Conservation (phyloP, 164 flowering plant species). For the Chimonanthus praecox region DNA sequence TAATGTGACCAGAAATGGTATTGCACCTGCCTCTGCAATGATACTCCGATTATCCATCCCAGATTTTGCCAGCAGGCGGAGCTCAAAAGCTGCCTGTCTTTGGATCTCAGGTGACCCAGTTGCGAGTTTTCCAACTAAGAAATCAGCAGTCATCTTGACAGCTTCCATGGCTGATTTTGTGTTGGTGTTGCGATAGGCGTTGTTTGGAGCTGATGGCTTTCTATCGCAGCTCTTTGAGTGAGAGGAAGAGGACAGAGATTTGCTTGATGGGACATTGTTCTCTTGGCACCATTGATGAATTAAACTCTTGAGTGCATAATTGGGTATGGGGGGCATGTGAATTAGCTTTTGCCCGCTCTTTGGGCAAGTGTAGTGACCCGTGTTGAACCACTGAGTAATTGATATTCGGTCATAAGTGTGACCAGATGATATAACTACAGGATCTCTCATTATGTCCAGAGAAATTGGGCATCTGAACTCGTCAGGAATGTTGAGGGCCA, state of each 20-base stretch:
- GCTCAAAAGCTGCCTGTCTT: slow-evolving; percentile 58
- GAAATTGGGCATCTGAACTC: slow-evolving; percentile 92
- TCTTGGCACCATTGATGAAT: slow-evolving; percentile 70
- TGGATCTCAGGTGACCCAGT: slow-evolving; percentile 50
- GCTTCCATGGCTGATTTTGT: slow-evolving; percentile 46
- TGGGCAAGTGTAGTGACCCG: slow-evolving; percentile 80
- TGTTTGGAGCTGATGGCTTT: slow-evolving; percentile 20
- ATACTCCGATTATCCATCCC: slow-evolving; percentile 79
- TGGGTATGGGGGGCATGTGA: slow-evolving; percentile 63
- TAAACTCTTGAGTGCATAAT: slow-evolving; percentile 74
- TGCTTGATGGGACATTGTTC: slow-evolving; percentile 14
- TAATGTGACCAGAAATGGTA: slow-evolving; percentile 65
- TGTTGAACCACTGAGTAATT: slow-evolving; percentile 89
- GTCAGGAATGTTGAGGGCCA: slow-evolving; percentile 45
- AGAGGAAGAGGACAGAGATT: neutral
- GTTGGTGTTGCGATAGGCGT: slow-evolving; percentile 47
- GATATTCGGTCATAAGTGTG: slow-evolving; percentile 93
- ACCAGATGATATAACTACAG: slow-evolving; percentile 91
- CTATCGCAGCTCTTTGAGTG: slow-evolving; percentile 6
- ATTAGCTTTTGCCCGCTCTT: slow-evolving; percentile 83
- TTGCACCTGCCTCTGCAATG: slow-evolving; percentile 90
- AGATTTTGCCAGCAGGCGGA: slow-evolving; percentile 73
- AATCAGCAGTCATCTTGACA: slow-evolving; percentile 46
- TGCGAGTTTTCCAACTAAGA: slow-evolving; percentile 57
- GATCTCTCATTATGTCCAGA: slow-evolving; percentile 90